Conservation (phyloP, 2,329 filamentous ascomycete species). For the Hypoxylon rubiginosum region DNA sequence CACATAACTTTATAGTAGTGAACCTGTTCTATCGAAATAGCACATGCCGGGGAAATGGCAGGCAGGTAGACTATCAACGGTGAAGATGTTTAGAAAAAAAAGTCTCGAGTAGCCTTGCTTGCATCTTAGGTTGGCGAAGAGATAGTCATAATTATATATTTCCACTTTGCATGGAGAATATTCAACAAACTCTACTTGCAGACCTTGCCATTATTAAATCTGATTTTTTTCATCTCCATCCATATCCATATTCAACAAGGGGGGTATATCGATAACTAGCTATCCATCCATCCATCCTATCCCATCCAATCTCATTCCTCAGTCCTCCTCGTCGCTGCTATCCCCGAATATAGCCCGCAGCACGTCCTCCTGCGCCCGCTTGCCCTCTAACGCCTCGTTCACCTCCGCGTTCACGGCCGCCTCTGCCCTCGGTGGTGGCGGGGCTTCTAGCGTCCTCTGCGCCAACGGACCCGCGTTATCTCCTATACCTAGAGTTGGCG, state of each 20-base stretch:
- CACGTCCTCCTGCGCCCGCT: slow-evolving; percentile 82
- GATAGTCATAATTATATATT: background rate
- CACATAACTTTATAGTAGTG: too few relatives aligned
- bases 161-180: background rate
- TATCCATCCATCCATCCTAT: background rate
- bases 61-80: background rate
- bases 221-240: background rate
- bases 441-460: slow-evolving; percentile 17
- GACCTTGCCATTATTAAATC: background rate
- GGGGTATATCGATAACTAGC: slow-evolving; percentile 25
- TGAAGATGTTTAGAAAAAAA: background rate
- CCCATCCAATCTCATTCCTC: too few relatives aligned
- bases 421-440: slow-evolving; percentile 27
- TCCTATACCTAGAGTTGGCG: background rate
- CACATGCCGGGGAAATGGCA: background rate
- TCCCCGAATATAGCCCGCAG: slow-evolving; percentile 96
- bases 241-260: slow-evolving; percentile 10
- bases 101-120: background rate
- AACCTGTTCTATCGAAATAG: background rate
- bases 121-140: too few relatives aligned
- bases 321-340: slow-evolving; percentile 72
- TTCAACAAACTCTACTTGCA: background rate
- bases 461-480: background rate
- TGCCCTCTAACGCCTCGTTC: slow-evolving; percentile 83
- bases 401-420: slow-evolving; percentile 75